These are phyloP conservation scores for Iris pallida DNA, from an alignment of 116 monocot genomes.

Conservation along the genomic window DNA sequence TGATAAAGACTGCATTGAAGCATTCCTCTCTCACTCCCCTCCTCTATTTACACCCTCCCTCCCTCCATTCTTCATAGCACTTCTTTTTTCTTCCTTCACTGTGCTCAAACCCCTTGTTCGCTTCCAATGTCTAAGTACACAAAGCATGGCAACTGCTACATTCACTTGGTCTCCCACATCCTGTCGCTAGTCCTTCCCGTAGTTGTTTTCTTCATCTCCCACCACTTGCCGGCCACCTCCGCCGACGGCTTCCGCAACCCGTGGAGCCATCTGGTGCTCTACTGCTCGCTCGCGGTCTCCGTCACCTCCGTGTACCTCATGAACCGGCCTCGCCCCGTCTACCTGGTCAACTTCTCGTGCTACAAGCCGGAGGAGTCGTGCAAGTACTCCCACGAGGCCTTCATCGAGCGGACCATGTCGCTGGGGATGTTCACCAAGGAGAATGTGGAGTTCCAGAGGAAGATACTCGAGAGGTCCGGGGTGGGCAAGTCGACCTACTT, in stretches of 20 bases:
- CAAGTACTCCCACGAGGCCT: slow-evolving; percentile 13
- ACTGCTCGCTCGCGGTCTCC: background rate
- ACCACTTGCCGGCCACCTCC: background rate
- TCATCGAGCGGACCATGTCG: slow-evolving; percentile 11
- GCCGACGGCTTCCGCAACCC: background rate
- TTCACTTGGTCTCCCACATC: background rate
- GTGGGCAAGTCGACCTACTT: slow-evolving; percentile 21
- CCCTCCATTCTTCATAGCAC: background rate
- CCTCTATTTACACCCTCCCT: background rate
- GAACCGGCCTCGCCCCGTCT: background rate
- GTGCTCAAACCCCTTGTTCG: background rate
- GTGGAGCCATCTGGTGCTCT: background rate
- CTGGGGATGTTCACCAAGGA: slow-evolving; percentile 19
- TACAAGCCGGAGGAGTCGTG: slow-evolving; percentile 15
- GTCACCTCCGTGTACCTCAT: background rate
- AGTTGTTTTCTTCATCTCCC: background rate
- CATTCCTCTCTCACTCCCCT: no score
- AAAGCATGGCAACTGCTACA: background rate
- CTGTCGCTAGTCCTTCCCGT: background rate
- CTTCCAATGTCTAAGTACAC: slow-evolving; percentile 11
- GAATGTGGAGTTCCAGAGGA: slow-evolving; percentile 18
- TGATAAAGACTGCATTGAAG: no score
- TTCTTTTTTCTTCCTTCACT: background rate
- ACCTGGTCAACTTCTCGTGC: slow-evolving; percentile 21
- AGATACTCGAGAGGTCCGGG: slow-evolving; percentile 19